Percentiles rank a stretch among this genome's conserved stretches.
Evolutionary conservation across 2,329 filamentous ascomycete genomes (phyloP).

Genomic region (Exophiala xenobiotica): DNA sequence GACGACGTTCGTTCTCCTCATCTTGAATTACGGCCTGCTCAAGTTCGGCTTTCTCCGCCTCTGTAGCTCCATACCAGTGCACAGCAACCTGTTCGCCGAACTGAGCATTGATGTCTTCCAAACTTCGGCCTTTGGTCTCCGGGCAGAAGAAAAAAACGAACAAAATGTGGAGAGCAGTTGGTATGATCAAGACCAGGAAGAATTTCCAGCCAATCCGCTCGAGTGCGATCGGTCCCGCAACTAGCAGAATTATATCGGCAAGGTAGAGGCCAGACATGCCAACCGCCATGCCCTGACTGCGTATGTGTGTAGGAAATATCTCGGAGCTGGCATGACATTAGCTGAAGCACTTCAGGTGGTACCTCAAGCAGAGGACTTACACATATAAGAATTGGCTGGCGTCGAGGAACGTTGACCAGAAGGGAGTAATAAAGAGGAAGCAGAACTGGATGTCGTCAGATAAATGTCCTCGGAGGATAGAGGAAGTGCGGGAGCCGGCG

Average conservation of each 20-base stretch:
- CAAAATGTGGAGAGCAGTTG: conserved; percentile 35
- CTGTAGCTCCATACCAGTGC: conserved; percentile 32
- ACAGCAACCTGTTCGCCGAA: conserved; percentile 39
- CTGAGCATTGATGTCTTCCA: conserved; percentile 39
- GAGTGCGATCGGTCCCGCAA: conserved; percentile 37
- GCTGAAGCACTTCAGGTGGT: conserved; percentile 33
- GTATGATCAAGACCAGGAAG: conserved; percentile 41
- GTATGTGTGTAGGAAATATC: conserved; percentile 28
- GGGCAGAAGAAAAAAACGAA: conserved; percentile 39
- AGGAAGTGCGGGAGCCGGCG: too few relatives aligned
- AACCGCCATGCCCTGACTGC: conserved; percentile 27
- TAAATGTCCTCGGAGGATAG: too few relatives aligned
- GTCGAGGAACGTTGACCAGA: conserved; percentile 37
- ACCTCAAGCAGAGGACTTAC: conserved; percentile 44
- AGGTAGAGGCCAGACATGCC: conserved; percentile 35
- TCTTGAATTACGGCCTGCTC: too few relatives aligned
- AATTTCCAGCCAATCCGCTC: conserved; percentile 39
- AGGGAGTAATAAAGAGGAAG: conserved; percentile 35
- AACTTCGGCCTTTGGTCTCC: conserved; percentile 38
- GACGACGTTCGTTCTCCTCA: too few relatives aligned
- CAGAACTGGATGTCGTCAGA: too few relatives aligned
- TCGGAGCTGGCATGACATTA: conserved; percentile 31
- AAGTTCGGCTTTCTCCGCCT: conserved; percentile 32
- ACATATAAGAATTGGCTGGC: conserved; percentile 50
- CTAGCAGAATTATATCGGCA: conserved; percentile 38